phyloP scores from a whole-genome alignment of 495 filamentous ascomycete genomes.

The Chaetomium tenue region DNA sequence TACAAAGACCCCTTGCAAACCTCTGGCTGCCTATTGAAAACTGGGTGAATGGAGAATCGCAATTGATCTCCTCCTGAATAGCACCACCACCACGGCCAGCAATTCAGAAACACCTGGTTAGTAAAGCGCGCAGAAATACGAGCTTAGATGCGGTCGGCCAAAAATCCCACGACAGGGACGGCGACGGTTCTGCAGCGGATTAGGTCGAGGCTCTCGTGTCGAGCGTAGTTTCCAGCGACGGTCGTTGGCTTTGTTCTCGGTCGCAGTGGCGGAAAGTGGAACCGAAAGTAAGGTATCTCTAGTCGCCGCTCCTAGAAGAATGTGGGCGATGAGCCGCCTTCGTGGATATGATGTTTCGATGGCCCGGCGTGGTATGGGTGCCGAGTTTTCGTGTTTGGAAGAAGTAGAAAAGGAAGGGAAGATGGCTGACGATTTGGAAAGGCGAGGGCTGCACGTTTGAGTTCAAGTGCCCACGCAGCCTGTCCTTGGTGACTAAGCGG shows the following conservation, averaged over 20 bases:
- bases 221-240: background rate
- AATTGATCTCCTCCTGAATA: conserved; percentile 31
- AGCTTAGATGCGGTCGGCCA: background rate
- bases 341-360: background rate
- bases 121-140: conserved; percentile 10
- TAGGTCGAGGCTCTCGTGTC: background rate
- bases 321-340: too few species aligned
- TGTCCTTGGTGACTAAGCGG: conserved; percentile 12
- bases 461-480: background rate
- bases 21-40: conserved; percentile 32
- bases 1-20: conserved; percentile 39
- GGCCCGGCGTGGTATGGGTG: background rate
- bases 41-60: conserved; percentile 28
- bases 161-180: background rate
- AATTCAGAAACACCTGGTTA: conserved; percentile 28
- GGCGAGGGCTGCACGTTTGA: background rate
- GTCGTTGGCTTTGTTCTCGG: conserved; percentile 8
- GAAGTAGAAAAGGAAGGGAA: background rate
- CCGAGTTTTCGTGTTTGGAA: background rate
- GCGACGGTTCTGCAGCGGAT: conserved; percentile 14
- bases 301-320: background rate
- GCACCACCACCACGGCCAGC: conserved; percentile 34
- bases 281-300: background rate
- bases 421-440: background rate
- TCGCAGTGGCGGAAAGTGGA: background rate